These are phyloP conservation scores for Leccinum obscurum DNA, from an alignment of 768 basidiomycete species.

Conservation along the genomic window DNA sequence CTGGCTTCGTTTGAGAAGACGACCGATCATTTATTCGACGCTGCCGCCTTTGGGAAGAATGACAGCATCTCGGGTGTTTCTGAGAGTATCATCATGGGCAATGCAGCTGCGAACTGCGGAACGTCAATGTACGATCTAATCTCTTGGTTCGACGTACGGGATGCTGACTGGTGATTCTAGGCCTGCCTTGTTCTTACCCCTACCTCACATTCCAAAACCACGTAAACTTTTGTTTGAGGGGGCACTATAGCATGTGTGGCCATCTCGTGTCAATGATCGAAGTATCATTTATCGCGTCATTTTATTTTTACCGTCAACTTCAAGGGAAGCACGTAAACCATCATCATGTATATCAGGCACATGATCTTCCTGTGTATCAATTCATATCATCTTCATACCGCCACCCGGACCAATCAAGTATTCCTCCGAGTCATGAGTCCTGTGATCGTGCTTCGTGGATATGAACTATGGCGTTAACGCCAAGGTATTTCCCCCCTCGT, in stretches of 20 bases:
- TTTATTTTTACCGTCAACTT: background rate
- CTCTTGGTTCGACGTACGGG: background rate
- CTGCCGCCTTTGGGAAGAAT: constrained; percentile 92
- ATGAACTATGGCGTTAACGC: no score
- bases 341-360: background rate
- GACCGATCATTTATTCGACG: constrained; percentile 98
- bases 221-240: constrained; percentile 38
- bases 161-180: constrained; percentile 21
- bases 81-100: constrained; percentile 99
- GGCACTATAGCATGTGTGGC: constrained; percentile 20
- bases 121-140: constrained; percentile 76
- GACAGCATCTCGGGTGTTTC: constrained; percentile 96
- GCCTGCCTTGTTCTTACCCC: constrained; percentile 37
- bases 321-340: background rate
- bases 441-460: background rate
- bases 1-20: constrained; percentile 99
- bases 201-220: constrained; percentile 36
- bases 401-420: no score
- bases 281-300: background rate
- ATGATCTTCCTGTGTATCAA: background rate
- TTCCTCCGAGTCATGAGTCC: no score
- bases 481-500: no score
- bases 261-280: background rate
- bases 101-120: constrained; percentile 90
- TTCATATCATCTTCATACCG: background rate